Base-by-base conservation (phyloP, 176 grass and related monocot genomes). In the Musa beccarii region DNA sequence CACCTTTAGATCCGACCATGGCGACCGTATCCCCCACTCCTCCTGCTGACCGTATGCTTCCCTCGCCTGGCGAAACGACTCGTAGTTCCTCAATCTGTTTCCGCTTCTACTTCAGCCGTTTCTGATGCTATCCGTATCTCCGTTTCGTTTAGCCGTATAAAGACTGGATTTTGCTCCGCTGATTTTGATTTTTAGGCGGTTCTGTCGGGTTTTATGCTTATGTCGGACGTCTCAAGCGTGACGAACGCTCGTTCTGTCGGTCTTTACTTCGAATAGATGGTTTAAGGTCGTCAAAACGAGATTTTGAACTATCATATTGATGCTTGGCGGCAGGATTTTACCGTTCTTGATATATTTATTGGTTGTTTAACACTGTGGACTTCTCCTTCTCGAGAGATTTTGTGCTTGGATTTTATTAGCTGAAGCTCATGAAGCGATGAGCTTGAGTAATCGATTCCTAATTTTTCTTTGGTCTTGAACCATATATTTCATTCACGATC, bases 1-100 rank as follows among this genome's bases (percentile, higher is more conserved):
- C 26, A 8, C 29, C 28, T 49, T 4, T 4, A 12, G 52, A 55
- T 53, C 71, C 49, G 21, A 2, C 22, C 71, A 74, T 74, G 71
- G 71, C 71, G 52, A 12, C 52, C 11, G 71, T 74, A 14, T 13
- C 67, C 8, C 67, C 67, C 12, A 52, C 71, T 26, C n/a, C 71
- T 74, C 52, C 21, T 26, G 71, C 71, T 28, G 71, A 74, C 51
- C 71, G 71, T 74, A 74, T 54, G 52, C 51, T 74, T 74, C 71
- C n/a, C 17, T 9, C 34, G 15, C 4, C 19, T 3, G 9, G 6
- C 16, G 14, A 69, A 14, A 26, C 25, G 63, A 10, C n/a, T 50
- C 8, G 2, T 6, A n/a, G 71, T 9, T 74, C 2, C 71, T 53
- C 54, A 20, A 54, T 73, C 8, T 53, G 26, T 28, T 28, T 2